Evolutionary conservation across 2,329 filamentous ascomycete genomes (phyloP), one percentile per base, ranked within the genome.

Genomic region (Penicillium sp.): DNA sequence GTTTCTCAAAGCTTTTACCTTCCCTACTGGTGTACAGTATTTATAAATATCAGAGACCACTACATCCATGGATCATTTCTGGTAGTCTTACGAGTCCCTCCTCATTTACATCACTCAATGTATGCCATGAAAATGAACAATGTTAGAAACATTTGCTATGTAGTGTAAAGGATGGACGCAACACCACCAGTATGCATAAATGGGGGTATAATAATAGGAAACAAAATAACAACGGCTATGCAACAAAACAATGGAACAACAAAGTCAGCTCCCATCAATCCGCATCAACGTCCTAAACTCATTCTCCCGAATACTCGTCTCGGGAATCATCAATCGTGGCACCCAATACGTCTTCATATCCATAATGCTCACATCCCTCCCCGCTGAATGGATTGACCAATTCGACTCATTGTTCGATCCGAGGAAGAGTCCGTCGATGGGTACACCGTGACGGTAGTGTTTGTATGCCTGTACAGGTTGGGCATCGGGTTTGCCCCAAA

Each of bases 261-360:
- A 11, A 23, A 44, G 11, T 60, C 38, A 60, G 16, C 43, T 52
- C 11, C 59, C 51, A 41, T 61, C 54, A 34, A 63, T 63, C 5
- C 53, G 53, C 40, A 61, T 56, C 2, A 38, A 33, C 2, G 54
- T 53, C 27, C 43, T 29, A 10, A 31, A 61, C 49, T 63, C 60
- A n/a, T 55, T 52, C 0, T 25, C 39, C 19, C 48, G 40, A 33
- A 47, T 49, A 10, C 25, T 44, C 1, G 53, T 57, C n/a, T 57
- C 51, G 0, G 48, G 29, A 7, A 41, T 36, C 15, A 53, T 38
- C 19, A 63, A 40, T 31, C 54, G 53, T n/a, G 57, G 33, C 23
- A 59, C 59, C 56, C 59, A 63, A 25, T 55, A 63, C 4, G 49
- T 51, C 38, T 43, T 38, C 23, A 41, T 50, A 16, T 63, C 48